Evolutionary conservation across 2,329 filamentous ascomycete species (phyloP).

Genomic region (Ophiostoma novo-ulmi): DNA sequence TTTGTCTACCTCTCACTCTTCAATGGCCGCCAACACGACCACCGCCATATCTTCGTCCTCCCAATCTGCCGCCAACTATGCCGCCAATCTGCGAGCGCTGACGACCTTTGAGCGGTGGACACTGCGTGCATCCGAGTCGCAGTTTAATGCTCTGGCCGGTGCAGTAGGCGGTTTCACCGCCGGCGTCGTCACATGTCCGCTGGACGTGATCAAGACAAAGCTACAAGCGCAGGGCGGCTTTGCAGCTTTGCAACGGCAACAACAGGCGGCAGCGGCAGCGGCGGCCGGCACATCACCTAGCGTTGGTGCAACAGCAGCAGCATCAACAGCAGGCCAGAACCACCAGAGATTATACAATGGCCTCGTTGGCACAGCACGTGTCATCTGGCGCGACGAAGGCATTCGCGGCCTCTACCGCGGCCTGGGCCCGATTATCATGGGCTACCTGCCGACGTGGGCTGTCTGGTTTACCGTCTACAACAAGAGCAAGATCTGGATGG

Average conservation of each 20-base stretch:
- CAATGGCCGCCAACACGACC: constrained; percentile 21
- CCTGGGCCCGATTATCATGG: constrained; percentile 86
- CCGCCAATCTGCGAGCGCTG: constrained; percentile 32
- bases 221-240: constrained; percentile 92
- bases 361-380: constrained; percentile 74
- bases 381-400: constrained; percentile 86
- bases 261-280: constrained; percentile 36
- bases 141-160: constrained; percentile 79
- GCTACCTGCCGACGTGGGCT: constrained; percentile 95
- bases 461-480: constrained; percentile 86
- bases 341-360: constrained; percentile 70
- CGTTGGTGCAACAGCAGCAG: constrained; percentile 32
- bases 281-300: constrained; percentile 20
- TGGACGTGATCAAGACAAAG: constrained; percentile 99
- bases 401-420: constrained; percentile 88
- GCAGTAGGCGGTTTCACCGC: constrained; percentile 88
- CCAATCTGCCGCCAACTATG: constrained; percentile 22
- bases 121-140: constrained; percentile 51
- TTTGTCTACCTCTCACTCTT: constrained; percentile 64
- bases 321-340: constrained; percentile 29
- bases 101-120: constrained; percentile 54
- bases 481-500: constrained; percentile 24
- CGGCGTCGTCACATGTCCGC: constrained; percentile 88
- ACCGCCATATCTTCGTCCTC: constrained; percentile 11
- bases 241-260: constrained; percentile 39